These are phyloP conservation scores for Paramecium pentaurelia DNA, from an alignment of 73 alveolate species.

Conservation along the genomic window DNA sequence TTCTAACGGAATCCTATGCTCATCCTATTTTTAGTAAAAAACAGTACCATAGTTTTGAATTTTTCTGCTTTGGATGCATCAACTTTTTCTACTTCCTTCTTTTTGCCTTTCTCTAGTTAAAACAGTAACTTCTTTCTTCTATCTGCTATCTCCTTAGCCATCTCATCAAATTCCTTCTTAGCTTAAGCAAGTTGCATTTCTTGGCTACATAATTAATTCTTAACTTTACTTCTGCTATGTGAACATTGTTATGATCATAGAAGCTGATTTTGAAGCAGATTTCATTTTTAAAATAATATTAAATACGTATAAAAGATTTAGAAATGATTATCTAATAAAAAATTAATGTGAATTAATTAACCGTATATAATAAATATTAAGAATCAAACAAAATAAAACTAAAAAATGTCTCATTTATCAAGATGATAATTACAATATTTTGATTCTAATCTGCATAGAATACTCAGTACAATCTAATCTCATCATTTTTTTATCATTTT, in stretches of 20 bases:
- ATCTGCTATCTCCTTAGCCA: background rate
- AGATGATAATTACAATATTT: background rate
- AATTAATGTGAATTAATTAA: background rate
- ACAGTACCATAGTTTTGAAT: background rate
- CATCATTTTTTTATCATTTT: background rate
- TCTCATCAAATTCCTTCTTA: background rate
- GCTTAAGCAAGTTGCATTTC: background rate
- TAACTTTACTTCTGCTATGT: background rate
- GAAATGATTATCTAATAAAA: background rate
- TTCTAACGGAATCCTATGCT: constrained; percentile 57
- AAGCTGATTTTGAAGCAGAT: background rate
- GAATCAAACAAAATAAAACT: background rate
- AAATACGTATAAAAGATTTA: background rate
- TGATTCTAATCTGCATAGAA: background rate
- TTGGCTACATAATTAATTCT: background rate
- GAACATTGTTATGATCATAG: background rate
- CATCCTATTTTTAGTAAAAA: background rate
- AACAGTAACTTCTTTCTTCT: background rate
- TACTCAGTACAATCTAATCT: background rate
- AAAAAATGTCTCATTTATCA: background rate
- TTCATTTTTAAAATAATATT: background rate
- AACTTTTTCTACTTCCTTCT: background rate
- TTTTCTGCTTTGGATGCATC: constrained; percentile 41
- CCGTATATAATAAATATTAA: background rate
- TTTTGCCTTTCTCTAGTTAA: background rate